Evolutionary conservation across 2,329 filamentous ascomycete genomes (phyloP), one percentile per base, ranked within the genome.

Genomic region (Cercospora zeae-maydis): DNA sequence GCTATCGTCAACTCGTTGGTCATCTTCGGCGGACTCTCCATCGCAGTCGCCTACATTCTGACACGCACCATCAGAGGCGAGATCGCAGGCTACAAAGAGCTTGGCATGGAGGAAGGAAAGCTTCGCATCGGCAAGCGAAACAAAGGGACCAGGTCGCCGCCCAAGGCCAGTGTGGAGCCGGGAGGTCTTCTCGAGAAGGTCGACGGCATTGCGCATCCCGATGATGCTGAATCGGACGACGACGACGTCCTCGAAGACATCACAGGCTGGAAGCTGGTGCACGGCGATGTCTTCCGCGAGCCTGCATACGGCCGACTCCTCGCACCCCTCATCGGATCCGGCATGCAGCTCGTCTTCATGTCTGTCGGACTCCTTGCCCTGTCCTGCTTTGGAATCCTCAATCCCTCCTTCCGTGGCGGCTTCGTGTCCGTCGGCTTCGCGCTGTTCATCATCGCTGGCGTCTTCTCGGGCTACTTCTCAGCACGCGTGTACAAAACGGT

Each of bases 391-490:
- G 92, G 92, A 4, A 76, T 96, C 2, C 76, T 96, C 61, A 96
- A 96, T 72, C 92, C 92, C 2, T 92, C 89, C 75, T 95, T 92
- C 81, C 87, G 92, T n/a, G 92, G 92, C 63, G 91, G 92, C 0
- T 96, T 96, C 75, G 84, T 95, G 73, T 93, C 89, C 71, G 90
- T 95, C 42, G 91, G 89, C 6, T 82, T 93, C 27, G 91, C 90
- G 1, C 82, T 96, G 19, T 96, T 96, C 75, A 82, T 96, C 60
- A 88, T 95, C 69, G 91, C 91, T 1, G 91, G 92, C 9, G 74
- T 91, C 5, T 92, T 95, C 75, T 95, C 91, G 0, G 92, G 92
- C 10, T 96, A 96, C 78, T 95, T 92, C 77, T 95, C 91, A 2
- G 89, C 88, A 1, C 84, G 91, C 33, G 83, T 96, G 1, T 96